Conservation (phyloP, 2,329 filamentous ascomycete species). For the Tolypocladium sp. region DNA sequence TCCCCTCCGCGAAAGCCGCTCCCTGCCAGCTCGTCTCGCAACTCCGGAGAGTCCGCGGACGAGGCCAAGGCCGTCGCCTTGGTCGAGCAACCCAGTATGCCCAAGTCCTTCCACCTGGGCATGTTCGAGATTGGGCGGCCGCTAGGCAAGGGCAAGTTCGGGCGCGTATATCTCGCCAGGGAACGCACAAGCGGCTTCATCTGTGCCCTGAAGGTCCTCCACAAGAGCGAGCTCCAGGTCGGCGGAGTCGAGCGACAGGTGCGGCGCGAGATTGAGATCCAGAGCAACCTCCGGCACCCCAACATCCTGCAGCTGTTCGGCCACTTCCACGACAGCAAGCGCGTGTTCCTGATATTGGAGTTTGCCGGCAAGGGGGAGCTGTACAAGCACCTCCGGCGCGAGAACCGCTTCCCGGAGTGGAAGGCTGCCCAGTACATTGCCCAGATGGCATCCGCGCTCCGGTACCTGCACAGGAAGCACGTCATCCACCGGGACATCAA, state of each 20-base stretch:
- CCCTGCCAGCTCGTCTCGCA: conserved; percentile 28
- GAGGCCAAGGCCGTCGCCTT: conserved; percentile 44
- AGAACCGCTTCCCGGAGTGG: conserved; percentile 57
- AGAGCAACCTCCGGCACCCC: conserved; percentile 62
- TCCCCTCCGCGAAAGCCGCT: conserved; percentile 45
- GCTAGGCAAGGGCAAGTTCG: conserved; percentile 66
- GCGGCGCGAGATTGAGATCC: conserved; percentile 64
- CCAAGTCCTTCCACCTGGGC: conserved; percentile 68
- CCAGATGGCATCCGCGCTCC: conserved; percentile 48
- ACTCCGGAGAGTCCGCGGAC: conserved; percentile 36
- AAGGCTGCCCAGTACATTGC: conserved; percentile 64
- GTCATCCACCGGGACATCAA: conserved; percentile 24
- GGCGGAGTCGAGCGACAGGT: conserved; percentile 63
- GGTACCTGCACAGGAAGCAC: conserved; percentile 20
- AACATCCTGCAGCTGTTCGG: conserved; percentile 56
- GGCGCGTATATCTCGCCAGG: conserved; percentile 62
- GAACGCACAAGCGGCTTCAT: conserved; percentile 59
- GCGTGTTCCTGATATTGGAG: conserved; percentile 64
- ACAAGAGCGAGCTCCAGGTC: conserved; percentile 61
- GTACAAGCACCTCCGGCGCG: conserved; percentile 61
- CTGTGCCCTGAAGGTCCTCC: conserved; percentile 62
- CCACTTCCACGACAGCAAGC: conserved; percentile 63
- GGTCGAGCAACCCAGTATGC: conserved; percentile 45
- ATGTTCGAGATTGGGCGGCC: conserved; percentile 72
- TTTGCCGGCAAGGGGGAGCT: conserved; percentile 57